Evolutionary conservation across 257 asterid genomes (phyloP), one percentile per base, ranked within the genome.

Genomic region (Oldenlandia corymbosa): DNA sequence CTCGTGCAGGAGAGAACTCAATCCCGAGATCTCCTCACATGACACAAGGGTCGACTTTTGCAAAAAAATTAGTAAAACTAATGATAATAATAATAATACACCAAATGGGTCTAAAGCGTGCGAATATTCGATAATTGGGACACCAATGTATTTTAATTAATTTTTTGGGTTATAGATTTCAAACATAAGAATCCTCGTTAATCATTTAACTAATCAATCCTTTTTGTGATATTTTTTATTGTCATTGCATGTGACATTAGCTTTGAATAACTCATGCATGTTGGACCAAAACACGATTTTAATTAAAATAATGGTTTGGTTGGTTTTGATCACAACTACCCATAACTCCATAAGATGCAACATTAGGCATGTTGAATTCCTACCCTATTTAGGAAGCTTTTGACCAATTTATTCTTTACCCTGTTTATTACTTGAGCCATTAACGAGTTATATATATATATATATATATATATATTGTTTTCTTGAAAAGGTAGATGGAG

Each of bases 1-100:
- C 78, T 71, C 62, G 58, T 62, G 59, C 73, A 62, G 39, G 75
- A 63, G 70, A 26, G 54, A 45, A 64, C 76, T 80, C 85, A 87
- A 86, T 84, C 92, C 91, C 95, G 73, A 87, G 82, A 87, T 77
- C 71, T 71, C 73, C 60, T 79, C 95, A 84, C 92, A 73, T 87
- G 92, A 72, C 78, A n/a, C n/a, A n/a, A 70, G 71, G 67, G 60
- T 48, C 69, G 67, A 58, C 58, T 34, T 34, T 34, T 18, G n/a
- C n/a, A n/a, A n/a, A n/a, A n/a, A n/a, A n/a, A n/a, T n/a, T n/a
- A n/a, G n/a, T n/a, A n/a, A n/a, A n/a, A n/a, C n/a, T n/a, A n/a
- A n/a, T 51, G 7, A 14, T 23, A 60, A 30, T 60, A 66, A 68
- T 5, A 71, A 51, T 73, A 75, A 73, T 75, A 71, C 76, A n/a